These are phyloP conservation scores for Kazachstania taianensis DNA, from an alignment of 805 yeast species.

Conservation along the genomic window DNA sequence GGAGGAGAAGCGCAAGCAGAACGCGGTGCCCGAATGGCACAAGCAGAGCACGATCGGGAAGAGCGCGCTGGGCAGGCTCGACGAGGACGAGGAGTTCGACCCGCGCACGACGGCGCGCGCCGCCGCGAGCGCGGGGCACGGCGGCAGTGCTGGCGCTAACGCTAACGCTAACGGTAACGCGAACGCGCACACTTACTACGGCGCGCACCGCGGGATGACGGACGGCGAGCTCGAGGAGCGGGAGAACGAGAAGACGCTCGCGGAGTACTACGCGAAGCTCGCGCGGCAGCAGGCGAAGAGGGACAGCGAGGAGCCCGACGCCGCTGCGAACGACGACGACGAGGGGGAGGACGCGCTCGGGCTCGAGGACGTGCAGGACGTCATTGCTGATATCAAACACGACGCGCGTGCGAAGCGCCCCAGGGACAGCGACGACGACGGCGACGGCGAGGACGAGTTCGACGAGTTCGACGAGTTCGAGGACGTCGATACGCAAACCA, in stretches of 20 bases:
- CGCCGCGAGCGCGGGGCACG: conserved; percentile 12
- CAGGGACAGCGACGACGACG: conserved; percentile 6
- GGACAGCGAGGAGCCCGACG: conserved; percentile 37
- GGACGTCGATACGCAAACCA: conserved; percentile 5
- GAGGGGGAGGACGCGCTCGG: conserved; percentile 33
- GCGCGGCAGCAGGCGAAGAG: conserved; percentile 54
- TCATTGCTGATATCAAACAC: conserved; percentile 11
- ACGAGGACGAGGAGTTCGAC: conserved; percentile 37
- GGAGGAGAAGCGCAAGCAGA: conserved; percentile 71
- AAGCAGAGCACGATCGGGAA: conserved; percentile 81
- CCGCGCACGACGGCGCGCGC: conserved; percentile 21
- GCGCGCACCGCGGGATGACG: conserved; percentile 16
- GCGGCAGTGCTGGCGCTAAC: conserved; percentile 4
- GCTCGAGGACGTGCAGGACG: neutral
- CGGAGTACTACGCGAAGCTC: conserved; percentile 68
- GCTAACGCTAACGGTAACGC: conserved; percentile 5
- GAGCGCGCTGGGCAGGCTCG: conserved; percentile 44
- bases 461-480: conserved; percentile 17
- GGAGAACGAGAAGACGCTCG: conserved; percentile 62
- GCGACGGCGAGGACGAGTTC: conserved; percentile 14
- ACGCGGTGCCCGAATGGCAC: conserved; percentile 97
- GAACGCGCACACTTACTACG: conserved; percentile 9
- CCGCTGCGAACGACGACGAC: conserved; percentile 39
- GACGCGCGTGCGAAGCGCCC: conserved; percentile 1
- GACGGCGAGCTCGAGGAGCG: conserved; percentile 41